Evolutionary conservation across 2,329 filamentous ascomycete species (phyloP).

Genomic region (Xylaria sp.): DNA sequence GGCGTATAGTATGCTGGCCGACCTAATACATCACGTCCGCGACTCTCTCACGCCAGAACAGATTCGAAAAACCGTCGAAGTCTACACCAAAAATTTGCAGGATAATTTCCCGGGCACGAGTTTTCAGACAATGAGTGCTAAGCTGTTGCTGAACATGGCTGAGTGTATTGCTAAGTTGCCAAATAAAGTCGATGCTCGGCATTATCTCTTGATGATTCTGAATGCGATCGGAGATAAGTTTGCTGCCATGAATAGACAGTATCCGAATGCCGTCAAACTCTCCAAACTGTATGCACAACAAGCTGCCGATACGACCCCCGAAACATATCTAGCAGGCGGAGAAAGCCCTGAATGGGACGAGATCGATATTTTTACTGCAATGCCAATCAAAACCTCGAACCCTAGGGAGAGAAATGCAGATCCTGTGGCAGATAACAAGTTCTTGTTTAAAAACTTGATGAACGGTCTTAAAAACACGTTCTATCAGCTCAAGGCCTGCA

Average conservation of each 20-base stretch:
- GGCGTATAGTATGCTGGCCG: constrained; percentile 97
- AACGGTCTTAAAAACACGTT: constrained; percentile 97
- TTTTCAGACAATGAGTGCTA: constrained; percentile 99
- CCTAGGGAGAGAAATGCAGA: constrained; percentile 88
- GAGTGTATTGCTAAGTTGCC: constrained; percentile 95
- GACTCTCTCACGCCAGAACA: constrained; percentile 89
- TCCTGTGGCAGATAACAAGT: constrained; percentile 96
- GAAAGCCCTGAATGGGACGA: constrained; percentile 95
- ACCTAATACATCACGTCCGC: constrained; percentile 95
- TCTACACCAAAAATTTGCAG: constrained; percentile 95
- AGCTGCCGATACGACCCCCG: constrained; percentile 68
- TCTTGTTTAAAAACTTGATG: constrained; percentile 95
- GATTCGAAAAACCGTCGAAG: constrained; percentile 94
- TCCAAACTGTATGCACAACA: constrained; percentile 80
- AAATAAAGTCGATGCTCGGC: constrained; percentile 92
- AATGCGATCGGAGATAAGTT: constrained; percentile 99
- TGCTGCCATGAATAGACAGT: constrained; percentile 96
- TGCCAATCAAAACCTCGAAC: constrained; percentile 95
- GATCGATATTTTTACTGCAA: constrained; percentile 95
- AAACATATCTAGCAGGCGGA: constrained; percentile 86
- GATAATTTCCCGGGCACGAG: constrained; percentile 97
- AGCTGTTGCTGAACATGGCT: constrained; percentile 95
- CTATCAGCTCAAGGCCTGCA: constrained; percentile 92
- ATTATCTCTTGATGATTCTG: constrained; percentile 96
- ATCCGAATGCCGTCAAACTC: constrained; percentile 92